These are phyloP conservation scores for Filobasidium floriforme DNA, from an alignment of 768 basidiomycete genomes.

Conservation along the genomic window DNA sequence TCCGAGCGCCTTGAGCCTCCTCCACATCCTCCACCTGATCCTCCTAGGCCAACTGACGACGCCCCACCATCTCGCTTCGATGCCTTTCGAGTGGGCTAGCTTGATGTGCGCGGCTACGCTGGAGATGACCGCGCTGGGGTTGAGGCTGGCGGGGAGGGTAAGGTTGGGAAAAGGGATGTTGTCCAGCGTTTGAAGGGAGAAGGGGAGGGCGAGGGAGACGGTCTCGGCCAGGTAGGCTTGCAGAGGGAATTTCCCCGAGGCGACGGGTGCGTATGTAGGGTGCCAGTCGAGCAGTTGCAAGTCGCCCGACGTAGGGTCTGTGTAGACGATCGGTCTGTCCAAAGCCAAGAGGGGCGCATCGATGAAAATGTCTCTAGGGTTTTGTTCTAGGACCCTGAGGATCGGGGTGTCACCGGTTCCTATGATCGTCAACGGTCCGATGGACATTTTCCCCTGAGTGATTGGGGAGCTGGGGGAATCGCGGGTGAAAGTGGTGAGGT, in stretches of 20 bases:
- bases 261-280: constrained; percentile 26
- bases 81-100: constrained; percentile 15
- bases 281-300: constrained; percentile 23
- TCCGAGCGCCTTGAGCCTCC: constrained; percentile 13
- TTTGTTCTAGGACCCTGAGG: constrained; percentile 17
- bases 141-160: not conserved
- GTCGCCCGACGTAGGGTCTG: constrained; percentile 11
- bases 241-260: constrained; percentile 25
- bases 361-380: constrained; percentile 28
- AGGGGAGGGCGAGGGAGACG: not conserved
- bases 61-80: constrained; percentile 20
- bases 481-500: constrained; percentile 27
- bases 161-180: not conserved
- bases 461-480: constrained; percentile 17
- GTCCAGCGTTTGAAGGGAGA: not conserved
- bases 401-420: constrained; percentile 32
- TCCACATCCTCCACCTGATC: constrained; percentile 13
- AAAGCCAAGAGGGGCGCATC: constrained; percentile 26
- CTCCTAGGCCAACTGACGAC: constrained; percentile 10
- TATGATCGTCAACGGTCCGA: constrained; percentile 30
- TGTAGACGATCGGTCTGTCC: constrained; percentile 15
- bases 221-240: not conserved
- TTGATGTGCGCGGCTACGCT: constrained; percentile 1
- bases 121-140: not conserved
- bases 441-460: constrained; percentile 16